These are phyloP conservation scores for Cladosporium sp. DNA, from an alignment of 2,329 filamentous ascomycete genomes.

Conservation along the genomic window DNA sequence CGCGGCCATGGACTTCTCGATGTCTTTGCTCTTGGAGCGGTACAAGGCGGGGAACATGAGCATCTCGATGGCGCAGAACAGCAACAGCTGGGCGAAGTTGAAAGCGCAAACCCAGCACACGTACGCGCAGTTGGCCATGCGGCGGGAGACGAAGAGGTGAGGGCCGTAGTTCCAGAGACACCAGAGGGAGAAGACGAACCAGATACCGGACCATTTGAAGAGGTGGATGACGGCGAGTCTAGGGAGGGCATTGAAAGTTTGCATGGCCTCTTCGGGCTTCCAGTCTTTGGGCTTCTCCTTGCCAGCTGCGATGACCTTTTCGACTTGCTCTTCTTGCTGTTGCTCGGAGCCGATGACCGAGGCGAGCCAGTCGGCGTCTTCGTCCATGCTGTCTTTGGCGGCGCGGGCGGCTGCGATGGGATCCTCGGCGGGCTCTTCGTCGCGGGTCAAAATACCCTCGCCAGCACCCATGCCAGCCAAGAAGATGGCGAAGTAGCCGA, in stretches of 20 bases:
- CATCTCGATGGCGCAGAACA: conserved; percentile 74
- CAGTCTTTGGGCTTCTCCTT: conserved; percentile 12
- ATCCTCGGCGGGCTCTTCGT: conserved; percentile 24
- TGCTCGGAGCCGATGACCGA: conserved; percentile 27
- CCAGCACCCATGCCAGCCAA: conserved; percentile 82
- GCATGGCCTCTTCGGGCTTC: conserved; percentile 10
- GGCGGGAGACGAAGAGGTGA: conserved; percentile 73
- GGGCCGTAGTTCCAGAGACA: conserved; percentile 68
- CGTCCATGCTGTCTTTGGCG: conserved; percentile 26
- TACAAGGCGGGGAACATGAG: conserved; percentile 71
- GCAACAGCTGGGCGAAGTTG: conserved; percentile 76
- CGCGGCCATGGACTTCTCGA: conserved; percentile 61
- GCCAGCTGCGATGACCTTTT: conserved; percentile 14
- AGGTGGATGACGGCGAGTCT: conserved; percentile 45
- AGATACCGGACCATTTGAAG: conserved; percentile 60
- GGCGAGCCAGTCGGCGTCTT: conserved; percentile 35
- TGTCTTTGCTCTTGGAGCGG: conserved; percentile 48
- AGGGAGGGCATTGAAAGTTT: conserved; percentile 15
- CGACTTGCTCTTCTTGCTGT: conserved; percentile 14
- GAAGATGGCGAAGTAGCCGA: conserved; percentile 93
- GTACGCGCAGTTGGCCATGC: conserved; percentile 90
- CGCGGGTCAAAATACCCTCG: conserved; percentile 67
- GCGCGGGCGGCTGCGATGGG: conserved; percentile 3
- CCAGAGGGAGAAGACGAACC: conserved; percentile 67
- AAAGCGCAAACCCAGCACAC: conserved; percentile 89